Percentiles rank a stretch among this genome's conserved stretches.
Evolutionary conservation across 2,329 filamentous ascomycete genomes (phyloP).

Genomic region (Botryosphaeria agaves): DNA sequence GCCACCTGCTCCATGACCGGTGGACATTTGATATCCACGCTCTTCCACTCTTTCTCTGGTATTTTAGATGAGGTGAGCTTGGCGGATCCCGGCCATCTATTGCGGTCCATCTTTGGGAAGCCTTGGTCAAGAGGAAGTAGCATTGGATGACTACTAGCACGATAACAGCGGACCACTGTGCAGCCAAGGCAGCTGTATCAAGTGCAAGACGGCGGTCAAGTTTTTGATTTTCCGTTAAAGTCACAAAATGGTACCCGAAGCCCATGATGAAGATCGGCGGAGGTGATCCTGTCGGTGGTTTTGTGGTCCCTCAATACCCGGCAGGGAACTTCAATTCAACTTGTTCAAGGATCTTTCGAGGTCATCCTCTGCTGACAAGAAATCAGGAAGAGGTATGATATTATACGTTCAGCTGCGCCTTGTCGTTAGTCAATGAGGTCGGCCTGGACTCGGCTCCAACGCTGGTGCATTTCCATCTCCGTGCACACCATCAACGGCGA

Average conservation of each 20-base stretch:
- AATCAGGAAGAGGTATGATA: no score
- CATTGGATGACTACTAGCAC: constrained; percentile 25
- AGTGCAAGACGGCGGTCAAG: constrained; percentile 33
- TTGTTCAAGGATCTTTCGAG: no score
- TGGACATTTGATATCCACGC: constrained; percentile 10
- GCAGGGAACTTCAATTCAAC: no score
- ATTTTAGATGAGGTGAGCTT: constrained; percentile 23
- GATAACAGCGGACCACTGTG: constrained; percentile 35
- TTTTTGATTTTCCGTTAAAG: constrained; percentile 31
- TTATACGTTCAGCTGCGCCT: no score
- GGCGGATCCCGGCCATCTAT: constrained; percentile 13
- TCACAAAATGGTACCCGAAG: constrained; percentile 34
- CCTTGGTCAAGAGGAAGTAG: constrained; percentile 18
- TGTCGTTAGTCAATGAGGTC: no score
- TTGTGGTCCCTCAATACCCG: no score
- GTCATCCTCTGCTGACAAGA: no score
- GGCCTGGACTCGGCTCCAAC: no score
- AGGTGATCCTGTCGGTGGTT: no score
- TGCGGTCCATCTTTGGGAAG: constrained; percentile 5
- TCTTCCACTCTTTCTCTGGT: constrained; percentile 9
- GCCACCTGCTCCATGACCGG: constrained; percentile 12
- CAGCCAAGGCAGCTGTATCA: constrained; percentile 36
- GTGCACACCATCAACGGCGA: no score
- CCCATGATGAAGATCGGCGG: constrained; percentile 1
- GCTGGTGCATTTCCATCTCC: no score